These are phyloP conservation scores for Coemansia sp. DNA, from an alignment of 192 early-diverging fungal genomes.

Conservation along the genomic window DNA sequence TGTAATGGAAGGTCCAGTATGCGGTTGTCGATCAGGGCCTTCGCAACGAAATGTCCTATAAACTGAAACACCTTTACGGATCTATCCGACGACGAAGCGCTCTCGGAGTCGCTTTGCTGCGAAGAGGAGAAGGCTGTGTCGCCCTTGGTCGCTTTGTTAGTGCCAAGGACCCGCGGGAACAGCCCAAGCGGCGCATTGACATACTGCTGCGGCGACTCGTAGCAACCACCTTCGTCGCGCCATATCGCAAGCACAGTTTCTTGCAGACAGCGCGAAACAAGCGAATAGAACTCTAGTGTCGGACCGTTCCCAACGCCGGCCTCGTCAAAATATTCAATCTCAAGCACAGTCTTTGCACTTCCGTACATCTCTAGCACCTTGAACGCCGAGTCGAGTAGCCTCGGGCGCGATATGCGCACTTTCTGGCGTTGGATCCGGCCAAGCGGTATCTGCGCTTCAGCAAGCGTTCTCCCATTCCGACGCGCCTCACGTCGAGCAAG, in stretches of 20 bases:
- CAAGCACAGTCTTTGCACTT: slow-evolving; percentile 66
- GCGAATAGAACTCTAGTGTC: slow-evolving; percentile 89
- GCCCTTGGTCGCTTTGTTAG: neutral
- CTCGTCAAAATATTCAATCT: slow-evolving; percentile 94
- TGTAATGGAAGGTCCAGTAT: slow-evolving; percentile 84
- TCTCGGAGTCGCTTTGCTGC: slow-evolving; percentile 35
- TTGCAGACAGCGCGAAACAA: slow-evolving; percentile 73
- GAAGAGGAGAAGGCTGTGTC: neutral
- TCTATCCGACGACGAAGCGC: slow-evolving; percentile 6
- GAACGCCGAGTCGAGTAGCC: slow-evolving; percentile 80
- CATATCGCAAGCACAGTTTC: slow-evolving; percentile 64
- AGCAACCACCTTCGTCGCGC: slow-evolving; percentile 57
- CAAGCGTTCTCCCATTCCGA: neutral
- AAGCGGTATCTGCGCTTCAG: slow-evolving; percentile 48
- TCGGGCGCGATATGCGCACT: slow-evolving; percentile 75
- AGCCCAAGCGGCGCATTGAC: slow-evolving; percentile 56
- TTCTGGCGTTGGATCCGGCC: slow-evolving; percentile 83
- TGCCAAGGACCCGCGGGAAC: slow-evolving; percentile 47
- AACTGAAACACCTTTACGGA: slow-evolving; percentile 61
- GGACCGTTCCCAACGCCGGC: slow-evolving; percentile 90
- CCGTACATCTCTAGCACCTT: slow-evolving; percentile 87
- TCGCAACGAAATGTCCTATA: slow-evolving; percentile 85
- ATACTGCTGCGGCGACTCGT: slow-evolving; percentile 18
- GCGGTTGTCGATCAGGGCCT: slow-evolving; percentile 82
- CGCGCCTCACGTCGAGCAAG: slow-evolving; percentile 30